A percentile compares a stretch with the other conserved stretches of the same genome.
phyloP scores from a whole-genome alignment of 2,329 filamentous ascomycete genomes.

The Fusarium sambucinum region DNA sequence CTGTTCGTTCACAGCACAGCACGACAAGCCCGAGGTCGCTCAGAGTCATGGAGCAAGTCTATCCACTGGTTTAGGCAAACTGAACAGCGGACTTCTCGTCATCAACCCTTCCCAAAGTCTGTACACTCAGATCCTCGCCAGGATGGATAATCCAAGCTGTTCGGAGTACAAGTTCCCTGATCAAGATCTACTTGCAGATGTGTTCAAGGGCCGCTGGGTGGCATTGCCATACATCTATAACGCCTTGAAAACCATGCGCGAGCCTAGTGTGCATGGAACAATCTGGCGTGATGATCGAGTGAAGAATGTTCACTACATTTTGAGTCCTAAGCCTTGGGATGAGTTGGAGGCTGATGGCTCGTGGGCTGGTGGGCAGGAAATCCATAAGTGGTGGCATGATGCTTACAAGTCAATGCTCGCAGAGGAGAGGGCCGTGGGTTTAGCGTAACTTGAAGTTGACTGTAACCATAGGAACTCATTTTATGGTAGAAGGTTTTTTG shows the following conservation, averaged over 20 bases:
- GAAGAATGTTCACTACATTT: constrained; percentile 31
- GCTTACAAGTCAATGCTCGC: constrained; percentile 4
- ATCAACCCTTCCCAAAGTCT: constrained; percentile 9
- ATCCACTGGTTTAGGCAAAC: neutral
- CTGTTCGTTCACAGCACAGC: constrained; percentile 23
- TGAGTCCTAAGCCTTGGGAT: constrained; percentile 25
- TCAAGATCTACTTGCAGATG: constrained; percentile 19
- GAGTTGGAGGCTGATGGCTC: neutral
- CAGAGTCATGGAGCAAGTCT: neutral
- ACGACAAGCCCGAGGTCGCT: neutral
- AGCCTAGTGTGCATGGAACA: neutral
- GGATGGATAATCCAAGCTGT: neutral
- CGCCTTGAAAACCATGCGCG: constrained; percentile 20
- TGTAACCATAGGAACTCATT: neutral
- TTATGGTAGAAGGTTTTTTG: neutral
- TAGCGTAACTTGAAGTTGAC: neutral
- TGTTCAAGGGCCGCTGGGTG: constrained; percentile 14
- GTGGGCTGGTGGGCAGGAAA: constrained; percentile 2
- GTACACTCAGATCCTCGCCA: neutral
- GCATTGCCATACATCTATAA: constrained; percentile 21
- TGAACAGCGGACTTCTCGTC: constrained; percentile 27
- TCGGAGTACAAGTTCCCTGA: constrained; percentile 11
- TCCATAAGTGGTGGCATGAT: constrained; percentile 29
- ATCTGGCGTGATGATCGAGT: constrained; percentile 25
- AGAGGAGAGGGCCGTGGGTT: neutral